Evolutionary conservation across 2,329 filamentous ascomycete species (phyloP).

Genomic region (Cercospora sesami): DNA sequence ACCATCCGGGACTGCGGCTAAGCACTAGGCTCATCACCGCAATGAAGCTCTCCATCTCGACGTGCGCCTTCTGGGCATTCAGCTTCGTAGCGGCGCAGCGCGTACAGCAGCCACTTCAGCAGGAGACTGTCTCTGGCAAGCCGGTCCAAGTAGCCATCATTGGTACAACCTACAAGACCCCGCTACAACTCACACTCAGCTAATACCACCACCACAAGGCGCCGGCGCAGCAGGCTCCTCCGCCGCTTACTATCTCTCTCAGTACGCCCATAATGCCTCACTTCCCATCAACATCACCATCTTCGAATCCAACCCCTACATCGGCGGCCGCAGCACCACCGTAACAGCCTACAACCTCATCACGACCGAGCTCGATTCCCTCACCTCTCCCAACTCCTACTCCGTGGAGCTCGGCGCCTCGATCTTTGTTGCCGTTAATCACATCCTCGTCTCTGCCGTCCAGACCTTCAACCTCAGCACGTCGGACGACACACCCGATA

Average conservation of each 20-base stretch:
- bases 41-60: not conserved
- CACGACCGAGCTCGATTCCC: constrained; percentile 48
- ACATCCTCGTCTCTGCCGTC: constrained; percentile 74
- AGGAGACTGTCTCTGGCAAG: constrained; percentile 2
- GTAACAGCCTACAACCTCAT: constrained; percentile 66
- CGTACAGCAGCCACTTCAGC: constrained; percentile 22
- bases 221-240: constrained; percentile 88
- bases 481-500: constrained; percentile 31
- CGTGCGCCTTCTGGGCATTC: constrained; percentile 1
- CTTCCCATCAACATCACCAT: constrained; percentile 76
- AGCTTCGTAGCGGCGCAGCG: constrained; percentile 2
- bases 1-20: not conserved
- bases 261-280: constrained; percentile 64
- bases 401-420: constrained; percentile 86
- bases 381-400: constrained; percentile 54
- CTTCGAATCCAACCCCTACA: constrained; percentile 73
- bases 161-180: constrained; percentile 1
- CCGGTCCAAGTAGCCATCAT: constrained; percentile 29
- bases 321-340: constrained; percentile 86
- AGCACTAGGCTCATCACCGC: not conserved
- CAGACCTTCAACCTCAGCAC: constrained; percentile 68
- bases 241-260: constrained; percentile 76
- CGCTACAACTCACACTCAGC: not conserved
- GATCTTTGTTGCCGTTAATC: constrained; percentile 85
- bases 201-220: constrained; percentile 53